Percentiles rank a stretch among this genome's conserved stretches.
Conservation (phyloP, 768 basidiomycete genomes). For the Hericium erinaceus region DNA sequence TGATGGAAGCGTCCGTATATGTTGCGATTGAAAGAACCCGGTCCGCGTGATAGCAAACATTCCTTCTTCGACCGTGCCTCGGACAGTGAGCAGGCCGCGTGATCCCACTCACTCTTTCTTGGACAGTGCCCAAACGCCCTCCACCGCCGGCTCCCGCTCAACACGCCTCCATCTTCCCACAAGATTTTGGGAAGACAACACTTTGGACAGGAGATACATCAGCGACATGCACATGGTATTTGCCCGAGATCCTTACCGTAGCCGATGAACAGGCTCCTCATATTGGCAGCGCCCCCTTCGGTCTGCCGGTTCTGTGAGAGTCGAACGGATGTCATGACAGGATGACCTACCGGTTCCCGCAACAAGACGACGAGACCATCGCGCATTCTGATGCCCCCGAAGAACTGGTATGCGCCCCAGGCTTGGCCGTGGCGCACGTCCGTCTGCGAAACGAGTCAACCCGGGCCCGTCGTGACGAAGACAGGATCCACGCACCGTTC, state of each 20-base stretch:
- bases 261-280: slow-evolving; percentile 7
- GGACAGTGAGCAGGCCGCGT: no score
- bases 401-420: slow-evolving; percentile 6
- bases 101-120: not conserved
- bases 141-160: slow-evolving; percentile 2
- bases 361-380: slow-evolving; percentile 12
- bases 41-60: not conserved
- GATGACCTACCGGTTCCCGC: slow-evolving; percentile 4
- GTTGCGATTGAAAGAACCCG: not conserved
- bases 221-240: not conserved
- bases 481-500: not conserved
- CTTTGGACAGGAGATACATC: not conserved
- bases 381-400: slow-evolving; percentile 11
- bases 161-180: slow-evolving; percentile 9
- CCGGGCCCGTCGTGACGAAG: not conserved
- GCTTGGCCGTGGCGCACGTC: not conserved
- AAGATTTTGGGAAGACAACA: slow-evolving; percentile 13
- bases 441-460: slow-evolving; percentile 2
- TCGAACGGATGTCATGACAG: not conserved
- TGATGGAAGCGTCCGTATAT: not conserved
- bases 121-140: slow-evolving; percentile 11
- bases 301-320: not conserved
- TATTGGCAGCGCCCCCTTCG: not conserved
- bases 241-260: slow-evolving; percentile 3
- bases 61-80: not conserved